Percentiles rank a stretch among this genome's conserved stretches.
Evolutionary conservation across 148 eudicot species (phyloP).

Genomic region (Rhododendron williamsianum): DNA sequence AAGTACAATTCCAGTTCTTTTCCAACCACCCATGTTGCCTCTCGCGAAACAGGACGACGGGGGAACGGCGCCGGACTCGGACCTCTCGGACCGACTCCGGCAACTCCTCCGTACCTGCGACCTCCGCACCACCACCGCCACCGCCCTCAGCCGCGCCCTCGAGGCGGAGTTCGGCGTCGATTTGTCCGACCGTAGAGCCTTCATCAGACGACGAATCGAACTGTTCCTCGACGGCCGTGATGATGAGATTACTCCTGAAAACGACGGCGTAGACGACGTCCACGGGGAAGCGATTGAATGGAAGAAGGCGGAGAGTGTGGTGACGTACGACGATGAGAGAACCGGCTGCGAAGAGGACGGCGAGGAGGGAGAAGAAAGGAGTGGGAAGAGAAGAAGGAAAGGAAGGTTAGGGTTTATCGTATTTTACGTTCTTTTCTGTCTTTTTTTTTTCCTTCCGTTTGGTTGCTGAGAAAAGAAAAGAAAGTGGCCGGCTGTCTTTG

Average conservation of each 20-base stretch:
- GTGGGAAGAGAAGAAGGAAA: background rate
- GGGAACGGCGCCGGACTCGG: background rate
- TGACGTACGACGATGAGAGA: background rate
- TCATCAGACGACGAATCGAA: background rate
- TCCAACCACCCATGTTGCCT: no score
- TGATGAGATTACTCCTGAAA: background rate
- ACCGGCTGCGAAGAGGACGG: background rate
- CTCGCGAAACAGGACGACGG: background rate
- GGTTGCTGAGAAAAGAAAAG: background rate
- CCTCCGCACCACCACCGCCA: background rate
- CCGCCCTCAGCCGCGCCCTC: background rate
- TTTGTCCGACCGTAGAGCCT: background rate
- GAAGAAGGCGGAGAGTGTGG: background rate
- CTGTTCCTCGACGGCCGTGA: background rate
- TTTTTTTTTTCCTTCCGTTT: background rate
- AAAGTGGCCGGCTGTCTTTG: background rate
- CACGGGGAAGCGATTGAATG: background rate
- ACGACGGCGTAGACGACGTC: background rate
- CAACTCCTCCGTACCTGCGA: background rate
- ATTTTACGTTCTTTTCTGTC: background rate
- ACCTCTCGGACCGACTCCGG: background rate
- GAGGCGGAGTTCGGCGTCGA: constrained; percentile 3
- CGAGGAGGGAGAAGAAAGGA: background rate
- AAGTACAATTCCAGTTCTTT: no score
- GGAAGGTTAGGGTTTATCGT: background rate